phyloP scores from a whole-genome alignment of 352 stramenopile species.

The Phytophthora melonis region DNA sequence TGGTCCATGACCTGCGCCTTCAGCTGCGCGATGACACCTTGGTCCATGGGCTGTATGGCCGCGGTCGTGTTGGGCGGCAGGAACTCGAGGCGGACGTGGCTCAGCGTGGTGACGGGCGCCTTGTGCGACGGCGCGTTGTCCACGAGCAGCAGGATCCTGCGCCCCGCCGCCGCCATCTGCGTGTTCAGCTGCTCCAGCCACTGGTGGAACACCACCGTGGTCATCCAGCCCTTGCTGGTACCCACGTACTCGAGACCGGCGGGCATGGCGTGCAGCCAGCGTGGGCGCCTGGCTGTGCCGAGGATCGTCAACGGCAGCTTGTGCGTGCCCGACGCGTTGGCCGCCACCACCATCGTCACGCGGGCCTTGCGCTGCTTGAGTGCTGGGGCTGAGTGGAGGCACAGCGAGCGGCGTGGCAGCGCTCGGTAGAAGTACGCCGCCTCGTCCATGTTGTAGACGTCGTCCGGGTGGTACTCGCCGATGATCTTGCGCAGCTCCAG shows the following conservation, averaged over 20 bases:
- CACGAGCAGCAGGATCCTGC: background rate
- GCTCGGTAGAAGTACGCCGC: too few relatives aligned
- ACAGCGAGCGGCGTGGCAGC: too few relatives aligned
- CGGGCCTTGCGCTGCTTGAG: background rate
- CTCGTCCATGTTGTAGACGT: too few relatives aligned
- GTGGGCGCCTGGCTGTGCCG: background rate
- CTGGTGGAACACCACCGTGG: background rate
- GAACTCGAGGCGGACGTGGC: background rate
- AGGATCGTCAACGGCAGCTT: background rate
- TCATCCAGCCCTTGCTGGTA: conserved; percentile 17
- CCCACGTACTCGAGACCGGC: conserved; percentile 1
- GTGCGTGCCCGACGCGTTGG: conserved; percentile 5
- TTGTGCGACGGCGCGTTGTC: background rate
- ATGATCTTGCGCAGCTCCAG: too few relatives aligned
- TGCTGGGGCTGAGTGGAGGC: too few relatives aligned
- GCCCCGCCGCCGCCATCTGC: background rate
- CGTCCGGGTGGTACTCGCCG: too few relatives aligned
- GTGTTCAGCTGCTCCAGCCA: background rate
- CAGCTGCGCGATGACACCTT: background rate
- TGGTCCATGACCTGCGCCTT: background rate
- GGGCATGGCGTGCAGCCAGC: conserved; percentile 3
- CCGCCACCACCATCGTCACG: background rate
- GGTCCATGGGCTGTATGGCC: conserved; percentile 6
- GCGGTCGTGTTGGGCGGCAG: conserved; percentile 7
- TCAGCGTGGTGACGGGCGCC: background rate